phyloP scores from a whole-genome alignment of 139 green algal genomes.

The Chlorella ohadii region DNA sequence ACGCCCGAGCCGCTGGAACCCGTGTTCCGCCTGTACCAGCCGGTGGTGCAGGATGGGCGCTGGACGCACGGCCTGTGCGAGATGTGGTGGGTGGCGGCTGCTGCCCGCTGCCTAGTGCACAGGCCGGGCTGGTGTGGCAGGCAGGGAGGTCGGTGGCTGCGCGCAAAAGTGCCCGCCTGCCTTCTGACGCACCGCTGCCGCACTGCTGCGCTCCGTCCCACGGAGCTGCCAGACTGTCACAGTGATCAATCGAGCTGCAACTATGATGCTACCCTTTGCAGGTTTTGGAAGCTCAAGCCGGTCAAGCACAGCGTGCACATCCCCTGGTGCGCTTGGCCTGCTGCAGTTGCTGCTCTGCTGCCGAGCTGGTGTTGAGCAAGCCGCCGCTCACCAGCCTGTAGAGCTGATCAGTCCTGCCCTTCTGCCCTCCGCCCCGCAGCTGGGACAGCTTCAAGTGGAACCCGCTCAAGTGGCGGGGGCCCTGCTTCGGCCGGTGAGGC shows the following conservation, averaged over 20 bases:
- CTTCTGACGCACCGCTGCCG: not conserved
- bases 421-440: not conserved
- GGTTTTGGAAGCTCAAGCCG: conserved; percentile 32
- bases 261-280: no score
- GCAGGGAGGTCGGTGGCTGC: not conserved
- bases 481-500: conserved; percentile 40
- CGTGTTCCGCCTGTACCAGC: conserved; percentile 31
- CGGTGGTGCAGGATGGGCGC: conserved; percentile 29
- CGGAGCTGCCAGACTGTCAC: no score
- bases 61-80: conserved; percentile 53
- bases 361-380: no score
- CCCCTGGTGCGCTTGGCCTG: conserved; percentile 11
- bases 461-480: conserved; percentile 44
- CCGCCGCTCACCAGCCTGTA: no score
- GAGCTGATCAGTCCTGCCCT: no score
- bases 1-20: conserved; percentile 5
- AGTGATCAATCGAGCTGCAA: no score
- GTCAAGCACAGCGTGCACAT: conserved; percentile 57
- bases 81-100: conserved; percentile 50
- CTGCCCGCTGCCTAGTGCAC: not conserved
- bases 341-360: no score
- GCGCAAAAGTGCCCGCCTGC: not conserved
- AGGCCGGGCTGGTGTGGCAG: not conserved
- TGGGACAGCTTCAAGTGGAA: conserved; percentile 52
- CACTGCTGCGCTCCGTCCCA: not conserved